phyloP scores from a whole-genome alignment of 257 asterid species.

The Gardenia jasminoides region DNA sequence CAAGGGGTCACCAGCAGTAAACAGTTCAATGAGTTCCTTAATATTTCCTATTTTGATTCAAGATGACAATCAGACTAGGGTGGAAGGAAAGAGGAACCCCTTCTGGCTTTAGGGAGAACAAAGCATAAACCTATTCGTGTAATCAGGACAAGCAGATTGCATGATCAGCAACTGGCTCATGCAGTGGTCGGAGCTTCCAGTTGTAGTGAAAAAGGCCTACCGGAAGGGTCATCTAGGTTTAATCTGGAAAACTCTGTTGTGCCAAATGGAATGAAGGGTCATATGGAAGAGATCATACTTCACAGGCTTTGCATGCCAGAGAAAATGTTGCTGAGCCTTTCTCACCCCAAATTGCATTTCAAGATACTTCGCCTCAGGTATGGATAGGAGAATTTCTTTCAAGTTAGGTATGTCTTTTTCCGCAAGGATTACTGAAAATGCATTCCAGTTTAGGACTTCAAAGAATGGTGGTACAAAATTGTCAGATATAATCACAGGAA shows the following conservation, averaged over 20 bases:
- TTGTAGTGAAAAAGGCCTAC: not conserved
- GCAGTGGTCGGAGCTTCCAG: not conserved
- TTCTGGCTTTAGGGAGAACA: not conserved
- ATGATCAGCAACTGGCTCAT: not conserved
- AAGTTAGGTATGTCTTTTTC: constrained; percentile 70
- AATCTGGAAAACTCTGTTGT: constrained; percentile 58
- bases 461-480: constrained; percentile 92
- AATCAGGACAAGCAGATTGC: not conserved
- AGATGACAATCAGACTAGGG: not conserved
- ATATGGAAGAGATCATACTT: constrained; percentile 87
- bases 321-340: constrained; percentile 70
- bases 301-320: constrained; percentile 78
- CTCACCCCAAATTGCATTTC: constrained; percentile 69
- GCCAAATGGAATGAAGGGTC: constrained; percentile 95
- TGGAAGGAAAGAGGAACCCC: not conserved
- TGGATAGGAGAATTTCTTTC: constrained; percentile 56
- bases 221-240: constrained; percentile 33
- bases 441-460: constrained; percentile 75
- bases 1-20: not conserved
- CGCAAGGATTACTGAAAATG: constrained; percentile 58
- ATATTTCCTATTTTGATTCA: not conserved
- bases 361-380: constrained; percentile 55
- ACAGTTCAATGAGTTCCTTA: not conserved
- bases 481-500: constrained; percentile 82
- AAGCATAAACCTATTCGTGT: not conserved